Base-by-base conservation (phyloP, 2,329 filamentous ascomycete genomes). In the Scolecobasidium constrictum region DNA sequence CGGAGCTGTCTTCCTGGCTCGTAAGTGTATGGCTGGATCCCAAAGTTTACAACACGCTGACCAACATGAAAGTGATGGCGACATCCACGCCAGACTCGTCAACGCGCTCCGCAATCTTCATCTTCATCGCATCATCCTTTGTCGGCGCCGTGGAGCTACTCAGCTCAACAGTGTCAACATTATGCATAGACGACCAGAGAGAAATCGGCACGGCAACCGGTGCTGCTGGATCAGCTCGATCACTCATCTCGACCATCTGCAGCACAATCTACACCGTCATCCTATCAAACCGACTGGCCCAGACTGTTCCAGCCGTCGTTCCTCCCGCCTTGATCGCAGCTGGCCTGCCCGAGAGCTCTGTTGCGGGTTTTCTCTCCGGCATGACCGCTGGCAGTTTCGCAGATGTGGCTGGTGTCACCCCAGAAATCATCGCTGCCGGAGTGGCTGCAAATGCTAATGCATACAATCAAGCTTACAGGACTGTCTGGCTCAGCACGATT, bases 401-500 rank as follows among this genome's bases (percentile, higher is more conserved):
- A 3, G 46, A 48, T 9, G 52, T 61, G 35, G 49, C 58, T 0
- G 57, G 58, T 3, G 43, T 65, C 21, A 61, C 56, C 1, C 49
- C 50, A 2, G 47, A 50, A 0, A 53, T 66, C 3, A 49, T 57
- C 13, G 52, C 50, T 2, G 57, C 59, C 0, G 61, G 64, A 1
- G 44, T 48, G 2, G 48, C 42, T 3, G 60, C 56, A 4, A 42
- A 65, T 16, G 56, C 59, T 1, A 52, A 49, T 4, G 65, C 63
- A 4, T 62, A 62, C 39, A 52, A 61, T 1, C 56, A 64, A 31
- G 61, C 63, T 4, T 65, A 64, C 47, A 54, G 60, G 45, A 65
- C 64, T 2, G 62, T 68, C 0, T 68, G 63, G 23, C 45, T 66
- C 2, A 56, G 57, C 1, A 64, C 56, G 48, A 45, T 66, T 16